Evolutionary conservation across 371 early-diverging fungal species (phyloP).

Genomic region (Encephalitozoon romaleae): DNA sequence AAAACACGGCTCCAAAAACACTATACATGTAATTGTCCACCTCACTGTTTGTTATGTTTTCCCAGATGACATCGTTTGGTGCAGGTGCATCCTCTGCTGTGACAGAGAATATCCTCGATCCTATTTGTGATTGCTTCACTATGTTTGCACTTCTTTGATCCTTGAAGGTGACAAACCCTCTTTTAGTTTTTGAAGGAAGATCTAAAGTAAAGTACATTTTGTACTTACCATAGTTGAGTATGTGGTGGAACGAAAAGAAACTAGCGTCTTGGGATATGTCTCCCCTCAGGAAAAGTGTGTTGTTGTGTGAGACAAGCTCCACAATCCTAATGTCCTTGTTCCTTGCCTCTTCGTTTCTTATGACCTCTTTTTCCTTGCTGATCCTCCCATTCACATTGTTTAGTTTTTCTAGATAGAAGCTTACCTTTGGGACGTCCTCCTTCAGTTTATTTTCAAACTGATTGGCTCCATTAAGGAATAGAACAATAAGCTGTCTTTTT

Average conservation of each 20-base stretch:
- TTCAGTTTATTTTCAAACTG: not conserved
- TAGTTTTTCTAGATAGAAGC: conserved; percentile 21
- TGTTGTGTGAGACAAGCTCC: not conserved
- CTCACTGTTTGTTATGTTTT: conserved; percentile 44
- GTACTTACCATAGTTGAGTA: conserved; percentile 36
- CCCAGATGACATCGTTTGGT: conserved; percentile 60
- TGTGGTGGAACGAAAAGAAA: conserved; percentile 51
- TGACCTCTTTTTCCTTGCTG: conserved; percentile 27
- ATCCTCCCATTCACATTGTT: conserved; percentile 27
- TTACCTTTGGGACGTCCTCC: not conserved
- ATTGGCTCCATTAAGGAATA: conserved; percentile 16
- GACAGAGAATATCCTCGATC: conserved; percentile 55
- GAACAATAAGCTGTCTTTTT: conserved; percentile 30
- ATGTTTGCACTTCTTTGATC: conserved; percentile 42
- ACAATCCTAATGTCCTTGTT: conserved; percentile 12
- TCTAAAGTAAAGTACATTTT: conserved; percentile 51
- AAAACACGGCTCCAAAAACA: conserved; percentile 39
- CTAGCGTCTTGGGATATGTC: conserved; percentile 42
- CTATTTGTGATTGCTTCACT: conserved; percentile 55
- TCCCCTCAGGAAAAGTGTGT: conserved; percentile 35
- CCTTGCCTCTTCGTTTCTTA: conserved; percentile 4
- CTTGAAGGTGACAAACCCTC: conserved; percentile 60
- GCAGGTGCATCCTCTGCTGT: conserved; percentile 56
- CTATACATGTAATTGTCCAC: conserved; percentile 35
- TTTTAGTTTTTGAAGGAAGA: conserved; percentile 50